These are phyloP conservation scores for Bolboschoenoplectus hybrid DNA, from an alignment of 202 grass and related monocot species.

Conservation along the genomic window DNA sequence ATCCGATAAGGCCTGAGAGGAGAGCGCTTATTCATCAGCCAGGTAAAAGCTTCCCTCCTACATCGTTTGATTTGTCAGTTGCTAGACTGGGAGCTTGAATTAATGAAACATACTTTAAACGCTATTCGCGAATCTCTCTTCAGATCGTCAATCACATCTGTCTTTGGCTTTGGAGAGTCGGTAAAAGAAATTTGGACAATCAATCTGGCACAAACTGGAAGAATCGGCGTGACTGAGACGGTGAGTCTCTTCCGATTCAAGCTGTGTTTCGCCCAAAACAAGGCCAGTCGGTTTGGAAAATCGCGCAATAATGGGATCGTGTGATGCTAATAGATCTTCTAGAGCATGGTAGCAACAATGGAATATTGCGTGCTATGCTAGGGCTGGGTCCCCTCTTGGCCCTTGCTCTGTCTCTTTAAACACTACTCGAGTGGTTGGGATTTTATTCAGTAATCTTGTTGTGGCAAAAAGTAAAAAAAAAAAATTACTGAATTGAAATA, in stretches of 20 bases:
- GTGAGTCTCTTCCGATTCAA: not conserved
- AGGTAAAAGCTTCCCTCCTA: not conserved
- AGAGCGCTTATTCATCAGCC: conserved; percentile 34
- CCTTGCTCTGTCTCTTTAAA: not conserved
- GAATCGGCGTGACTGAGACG: not conserved
- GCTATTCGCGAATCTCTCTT: not conserved
- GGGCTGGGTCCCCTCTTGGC: not conserved
- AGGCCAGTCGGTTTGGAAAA: not conserved
- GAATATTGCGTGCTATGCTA: not conserved
- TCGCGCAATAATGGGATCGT: not conserved
- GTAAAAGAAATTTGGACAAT: not conserved
- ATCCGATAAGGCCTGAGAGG: conserved; percentile 19
- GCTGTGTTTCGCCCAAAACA: not conserved
- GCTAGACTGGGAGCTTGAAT: conserved; percentile 34
- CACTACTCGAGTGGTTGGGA: not conserved
- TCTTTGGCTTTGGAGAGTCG: not conserved
- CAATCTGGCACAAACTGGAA: not conserved
- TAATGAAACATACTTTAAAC: not conserved
- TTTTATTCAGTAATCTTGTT: not conserved
- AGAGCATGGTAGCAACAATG: not conserved
- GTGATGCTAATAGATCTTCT: not conserved
- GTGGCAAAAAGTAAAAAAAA: not conserved
- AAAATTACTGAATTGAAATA: not conserved
- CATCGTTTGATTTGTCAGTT: not conserved
- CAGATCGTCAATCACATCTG: not conserved